Evolutionary conservation across 345 rosid genomes (phyloP).

Genomic region (Balakata baccata): DNA sequence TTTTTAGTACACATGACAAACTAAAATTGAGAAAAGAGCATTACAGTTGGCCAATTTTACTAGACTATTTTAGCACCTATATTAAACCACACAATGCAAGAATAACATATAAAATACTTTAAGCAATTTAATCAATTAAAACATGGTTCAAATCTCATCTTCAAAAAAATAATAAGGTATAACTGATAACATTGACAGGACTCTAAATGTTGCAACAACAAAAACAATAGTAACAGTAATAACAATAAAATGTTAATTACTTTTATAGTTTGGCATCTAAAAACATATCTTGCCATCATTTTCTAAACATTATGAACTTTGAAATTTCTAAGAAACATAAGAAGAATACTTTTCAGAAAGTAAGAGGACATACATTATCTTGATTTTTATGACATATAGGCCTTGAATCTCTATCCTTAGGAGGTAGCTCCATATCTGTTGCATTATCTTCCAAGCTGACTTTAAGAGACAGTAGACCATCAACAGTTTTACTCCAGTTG

Average conservation of each 20-base stretch:
- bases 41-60: too few species aligned
- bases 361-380: slow-evolving; percentile 17
- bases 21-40: not conserved
- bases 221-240: not conserved
- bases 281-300: not conserved
- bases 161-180: not conserved
- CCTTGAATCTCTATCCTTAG: slow-evolving; percentile 7
- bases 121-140: not conserved
- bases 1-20: not conserved
- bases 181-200: not conserved
- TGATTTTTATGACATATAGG: slow-evolving; percentile 3
- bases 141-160: not conserved
- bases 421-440: slow-evolving; percentile 2
- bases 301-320: not conserved
- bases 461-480: slow-evolving; percentile 15
- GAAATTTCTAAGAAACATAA: not conserved
- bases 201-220: too few species aligned
- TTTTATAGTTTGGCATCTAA: not conserved
- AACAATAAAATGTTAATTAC: not conserved
- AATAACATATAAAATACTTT: not conserved
- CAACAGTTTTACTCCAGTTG: slow-evolving; percentile 12
- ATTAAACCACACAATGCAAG: not conserved
- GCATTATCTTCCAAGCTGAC: slow-evolving; percentile 10
- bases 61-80: not conserved
- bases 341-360: not conserved